Percentiles rank a stretch among this genome's conserved stretches.
These are phyloP conservation scores for Lentinula aciculospora DNA, from an alignment of 768 basidiomycete genomes.

Conservation along the genomic window DNA sequence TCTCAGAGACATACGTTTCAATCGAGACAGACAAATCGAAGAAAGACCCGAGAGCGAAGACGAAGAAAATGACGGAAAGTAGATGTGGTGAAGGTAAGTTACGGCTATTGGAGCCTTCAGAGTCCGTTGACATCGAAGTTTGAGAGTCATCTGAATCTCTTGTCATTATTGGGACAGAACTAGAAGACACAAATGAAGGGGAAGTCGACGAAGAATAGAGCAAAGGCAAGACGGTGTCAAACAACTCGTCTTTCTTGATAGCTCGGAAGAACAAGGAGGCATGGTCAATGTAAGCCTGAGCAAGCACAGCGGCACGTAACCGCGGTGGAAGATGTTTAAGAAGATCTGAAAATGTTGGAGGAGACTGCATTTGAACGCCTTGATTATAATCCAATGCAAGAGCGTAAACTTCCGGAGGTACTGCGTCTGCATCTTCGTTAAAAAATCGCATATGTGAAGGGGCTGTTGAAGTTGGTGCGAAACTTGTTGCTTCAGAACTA, in stretches of 20 bases:
- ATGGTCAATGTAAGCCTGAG: constrained; percentile 38
- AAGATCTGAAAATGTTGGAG: constrained; percentile 12
- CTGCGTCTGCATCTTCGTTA: background rate
- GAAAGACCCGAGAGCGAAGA: constrained; percentile 59
- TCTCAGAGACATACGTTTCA: constrained; percentile 48
- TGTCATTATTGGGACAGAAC: background rate
- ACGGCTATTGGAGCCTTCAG: background rate
- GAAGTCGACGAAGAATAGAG: constrained; percentile 23
- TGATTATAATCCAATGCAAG: background rate
- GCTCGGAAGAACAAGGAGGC: constrained; percentile 46
- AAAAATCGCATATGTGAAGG: background rate
- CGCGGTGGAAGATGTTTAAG: constrained; percentile 37
- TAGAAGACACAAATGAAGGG: background rate
- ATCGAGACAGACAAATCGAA: constrained; percentile 39
- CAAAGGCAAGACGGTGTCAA: constrained; percentile 30
- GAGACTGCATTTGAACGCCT: background rate
- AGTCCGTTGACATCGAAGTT: background rate
- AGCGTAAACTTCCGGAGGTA: constrained; percentile 23
- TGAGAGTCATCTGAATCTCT: background rate
- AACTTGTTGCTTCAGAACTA: background rate
- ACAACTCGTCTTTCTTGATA: constrained; percentile 41
- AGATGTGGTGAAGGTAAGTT: constrained; percentile 32
- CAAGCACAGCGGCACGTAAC: constrained; percentile 29
- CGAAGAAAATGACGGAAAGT: constrained; percentile 50
- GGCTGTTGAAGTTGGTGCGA: background rate